A percentile compares a stretch with the other conserved stretches of the same genome.
Evolutionary conservation across 1,284 basidiomycete species (phyloP).

Genomic region (Austroboletus niveus): DNA sequence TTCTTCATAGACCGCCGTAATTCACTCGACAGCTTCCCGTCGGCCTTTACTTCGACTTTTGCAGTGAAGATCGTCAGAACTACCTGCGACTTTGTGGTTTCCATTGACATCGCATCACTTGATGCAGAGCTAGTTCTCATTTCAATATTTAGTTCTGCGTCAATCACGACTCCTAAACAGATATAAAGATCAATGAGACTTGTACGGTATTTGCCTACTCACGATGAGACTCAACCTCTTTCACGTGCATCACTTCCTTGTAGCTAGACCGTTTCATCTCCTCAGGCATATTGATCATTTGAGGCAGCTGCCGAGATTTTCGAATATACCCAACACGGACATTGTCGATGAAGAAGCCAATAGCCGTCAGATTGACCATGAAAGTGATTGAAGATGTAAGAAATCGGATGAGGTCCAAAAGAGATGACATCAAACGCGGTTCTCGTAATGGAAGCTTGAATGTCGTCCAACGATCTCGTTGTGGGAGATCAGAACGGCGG

Average conservation of each 20-base stretch:
- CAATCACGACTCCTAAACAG: conserved; percentile 3
- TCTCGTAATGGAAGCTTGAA: conserved; percentile 92
- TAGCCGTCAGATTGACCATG: conserved; percentile 77
- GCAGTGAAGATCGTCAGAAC: conserved; percentile 83
- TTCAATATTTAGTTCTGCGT: background rate
- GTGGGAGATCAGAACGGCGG: conserved; percentile 63
- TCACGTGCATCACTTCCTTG: conserved; percentile 26
- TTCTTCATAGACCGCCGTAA: conserved; percentile 95
- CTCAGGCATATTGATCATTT: conserved; percentile 39
- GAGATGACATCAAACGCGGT: conserved; percentile 73
- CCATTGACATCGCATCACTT: too few relatives aligned
- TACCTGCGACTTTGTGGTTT: conserved; percentile 36
- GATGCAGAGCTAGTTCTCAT: too few relatives aligned
- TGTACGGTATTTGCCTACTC: background rate
- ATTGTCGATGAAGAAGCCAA: conserved; percentile 81
- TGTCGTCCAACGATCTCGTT: conserved; percentile 64
- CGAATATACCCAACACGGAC: conserved; percentile 71
- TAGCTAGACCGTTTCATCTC: conserved; percentile 13
- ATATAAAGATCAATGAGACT: background rate
- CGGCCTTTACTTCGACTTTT: conserved; percentile 72
- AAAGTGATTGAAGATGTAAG: conserved; percentile 93
- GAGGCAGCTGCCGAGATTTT: conserved; percentile 65
- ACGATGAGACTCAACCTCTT: conserved; percentile 21
- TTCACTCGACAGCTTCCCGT: conserved; percentile 73
- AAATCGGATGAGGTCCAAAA: conserved; percentile 87